Base-by-base conservation (phyloP, 1,139 yeast genomes). In the Yamadazyma atlantica region DNA sequence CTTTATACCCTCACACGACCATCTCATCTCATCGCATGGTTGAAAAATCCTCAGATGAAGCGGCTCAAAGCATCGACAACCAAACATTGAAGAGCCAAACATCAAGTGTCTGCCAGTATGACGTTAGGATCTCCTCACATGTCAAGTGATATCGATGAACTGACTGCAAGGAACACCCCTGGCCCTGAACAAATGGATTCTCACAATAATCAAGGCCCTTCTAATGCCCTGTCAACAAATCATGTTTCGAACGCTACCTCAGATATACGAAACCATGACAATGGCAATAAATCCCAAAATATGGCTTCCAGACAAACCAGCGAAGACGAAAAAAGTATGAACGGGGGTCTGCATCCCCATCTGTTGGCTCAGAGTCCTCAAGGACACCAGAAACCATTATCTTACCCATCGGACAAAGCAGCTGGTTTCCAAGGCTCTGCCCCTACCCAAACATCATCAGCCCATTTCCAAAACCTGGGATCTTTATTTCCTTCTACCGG, bases 1-100 rank as follows among this genome's bases (percentile, higher is more conserved):
- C n/a, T n/a, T n/a, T n/a, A n/a, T n/a, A n/a, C n/a, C n/a, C 27
- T 4, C 13, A 24, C 16, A 26, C 17, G 16, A 10, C 19, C 25
- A 30, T n/a, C 32, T 29, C 33, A 30, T 30, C 33, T 30, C 33
- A 30, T 30, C 33, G 30, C 30, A 27, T 27, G 16, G 30, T 9
- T 9, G 19, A 27, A 27, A 30, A 30, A 30, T 30, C 33, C 33
- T 19, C 33, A 30, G 19, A 15, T n/a, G n/a, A 12, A 30, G 33
- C 33, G 33, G 33, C 33, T 30, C 25, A 30, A n/a, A 10, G 11
- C 5, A 30, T 19, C 12, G 30, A 28, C 6, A n/a, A n/a, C n/a
- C n/a, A n/a, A n/a, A n/a, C n/a, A n/a, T n/a, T n/a, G n/a, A n/a
- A n/a, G n/a, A n/a, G n/a, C n/a, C n/a, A n/a, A n/a, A n/a, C n/a